Conservation (phyloP, 179 eudicot genomes). For the Vitellaria paradoxa region DNA sequence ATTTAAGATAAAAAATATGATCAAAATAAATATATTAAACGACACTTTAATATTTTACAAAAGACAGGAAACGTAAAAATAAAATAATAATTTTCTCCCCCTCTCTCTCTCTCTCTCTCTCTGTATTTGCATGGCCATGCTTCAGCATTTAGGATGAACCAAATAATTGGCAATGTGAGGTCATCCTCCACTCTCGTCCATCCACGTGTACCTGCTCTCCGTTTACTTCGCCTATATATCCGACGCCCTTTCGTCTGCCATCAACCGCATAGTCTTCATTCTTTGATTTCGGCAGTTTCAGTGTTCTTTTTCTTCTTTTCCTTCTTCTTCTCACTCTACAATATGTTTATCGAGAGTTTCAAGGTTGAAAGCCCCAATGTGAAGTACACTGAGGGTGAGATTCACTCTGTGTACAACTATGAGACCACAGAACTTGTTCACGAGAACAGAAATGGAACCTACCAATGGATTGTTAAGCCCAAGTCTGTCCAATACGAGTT, state of each 20-base stretch:
- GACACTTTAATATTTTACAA: too few relatives aligned
- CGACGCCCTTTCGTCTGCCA: neutral
- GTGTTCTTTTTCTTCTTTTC: too few relatives aligned
- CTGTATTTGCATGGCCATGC: too few relatives aligned
- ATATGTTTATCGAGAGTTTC: slow-evolving; percentile 87
- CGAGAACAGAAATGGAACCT: slow-evolving; percentile 69
- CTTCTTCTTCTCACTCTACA: neutral
- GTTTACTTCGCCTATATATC: slow-evolving; percentile 12
- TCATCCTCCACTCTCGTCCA: slow-evolving; percentile 7
- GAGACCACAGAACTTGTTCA: slow-evolving; percentile 91
- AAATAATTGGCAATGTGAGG: neutral
- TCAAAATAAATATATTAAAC: too few relatives aligned
- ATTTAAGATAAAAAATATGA: too few relatives aligned
- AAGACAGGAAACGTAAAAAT: too few relatives aligned
- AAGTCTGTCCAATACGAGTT: slow-evolving; percentile 81
- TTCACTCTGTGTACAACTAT: slow-evolving; percentile 73
- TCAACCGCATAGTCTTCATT: neutral
- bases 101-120: too few relatives aligned
- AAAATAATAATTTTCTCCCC: too few relatives aligned
- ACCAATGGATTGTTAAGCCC: slow-evolving; percentile 92
- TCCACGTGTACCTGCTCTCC: slow-evolving; percentile 10
- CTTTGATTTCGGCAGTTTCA: too few relatives aligned
- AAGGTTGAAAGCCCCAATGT: slow-evolving; percentile 93
- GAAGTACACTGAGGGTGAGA: slow-evolving; percentile 72
- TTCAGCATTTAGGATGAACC: too few relatives aligned